Conservation (phyloP, 495 filamentous ascomycete species). For the Usnea hakonensis region DNA sequence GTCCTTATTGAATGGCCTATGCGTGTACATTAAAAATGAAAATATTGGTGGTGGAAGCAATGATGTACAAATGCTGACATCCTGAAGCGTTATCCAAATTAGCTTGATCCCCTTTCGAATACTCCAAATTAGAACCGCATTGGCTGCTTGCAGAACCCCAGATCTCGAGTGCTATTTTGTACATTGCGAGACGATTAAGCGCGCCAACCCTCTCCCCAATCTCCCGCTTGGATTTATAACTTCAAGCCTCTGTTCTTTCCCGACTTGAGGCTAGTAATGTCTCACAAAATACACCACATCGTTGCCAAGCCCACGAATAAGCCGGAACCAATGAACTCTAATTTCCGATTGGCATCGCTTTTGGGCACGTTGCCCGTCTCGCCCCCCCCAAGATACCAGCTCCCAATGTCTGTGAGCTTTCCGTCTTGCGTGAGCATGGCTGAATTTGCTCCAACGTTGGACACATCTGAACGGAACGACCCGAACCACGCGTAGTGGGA, state of each 20-base stretch:
- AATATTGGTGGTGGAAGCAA: background rate
- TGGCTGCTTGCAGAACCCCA: background rate
- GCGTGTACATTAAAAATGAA: background rate
- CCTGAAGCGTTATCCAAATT: background rate
- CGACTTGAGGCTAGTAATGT: background rate
- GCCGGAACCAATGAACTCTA: background rate
- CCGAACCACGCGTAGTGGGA: conserved; percentile 75
- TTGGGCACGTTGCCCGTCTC: conserved; percentile 15
- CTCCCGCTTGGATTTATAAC: background rate
- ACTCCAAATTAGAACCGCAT: background rate
- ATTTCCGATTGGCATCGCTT: background rate
- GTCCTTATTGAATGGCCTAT: background rate
- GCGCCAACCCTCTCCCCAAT: background rate
- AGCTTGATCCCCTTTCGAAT: background rate
- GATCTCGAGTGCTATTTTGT: no score
- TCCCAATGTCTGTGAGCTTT: conserved; percentile 26
- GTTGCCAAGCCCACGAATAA: background rate
- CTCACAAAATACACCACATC: background rate
- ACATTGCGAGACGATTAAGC: background rate
- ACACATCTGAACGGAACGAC: conserved; percentile 55
- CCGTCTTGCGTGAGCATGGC: conserved; percentile 39
- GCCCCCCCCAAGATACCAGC: conserved; percentile 10
- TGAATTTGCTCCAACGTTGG: conserved; percentile 48
- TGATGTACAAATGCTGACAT: background rate
- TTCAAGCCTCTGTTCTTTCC: background rate